Conservation (phyloP, 768 basidiomycete species). For the Chlorophyllum brunneum region DNA sequence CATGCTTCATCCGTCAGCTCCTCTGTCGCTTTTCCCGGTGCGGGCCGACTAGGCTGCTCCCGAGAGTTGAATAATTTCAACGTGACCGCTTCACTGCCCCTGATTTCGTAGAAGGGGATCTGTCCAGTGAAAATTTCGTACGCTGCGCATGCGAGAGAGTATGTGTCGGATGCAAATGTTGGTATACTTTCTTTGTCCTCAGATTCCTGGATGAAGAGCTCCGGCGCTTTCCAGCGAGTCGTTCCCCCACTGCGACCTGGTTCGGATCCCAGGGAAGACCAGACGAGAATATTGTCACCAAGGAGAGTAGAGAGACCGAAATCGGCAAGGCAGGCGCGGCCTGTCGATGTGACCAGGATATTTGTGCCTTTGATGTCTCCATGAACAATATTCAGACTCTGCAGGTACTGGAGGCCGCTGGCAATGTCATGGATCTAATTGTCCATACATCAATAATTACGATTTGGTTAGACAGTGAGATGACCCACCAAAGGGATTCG, state of each 20-base stretch:
- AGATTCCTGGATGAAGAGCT: conserved; percentile 14
- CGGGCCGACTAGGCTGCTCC: conserved; percentile 3
- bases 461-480: not conserved
- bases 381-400: conserved; percentile 12
- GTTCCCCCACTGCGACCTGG: conserved; percentile 12
- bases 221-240: conserved; percentile 15
- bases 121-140: conserved; percentile 17
- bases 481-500: conserved; percentile 10
- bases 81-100: conserved; percentile 18
- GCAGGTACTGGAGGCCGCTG: conserved; percentile 13
- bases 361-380: conserved; percentile 16
- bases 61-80: conserved; percentile 7
- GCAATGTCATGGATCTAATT: conserved; percentile 14
- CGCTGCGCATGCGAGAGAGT: conserved; percentile 14
- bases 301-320: conserved; percentile 14
- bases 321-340: conserved; percentile 14
- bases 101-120: conserved; percentile 19
- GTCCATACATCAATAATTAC: not conserved
- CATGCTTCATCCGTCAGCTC: conserved; percentile 10
- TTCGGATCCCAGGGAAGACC: conserved; percentile 12
- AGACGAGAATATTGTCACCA: conserved; percentile 14
- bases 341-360: conserved; percentile 11
- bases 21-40: not conserved
- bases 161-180: conserved; percentile 10
- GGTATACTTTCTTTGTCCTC: conserved; percentile 1